Evolutionary conservation across 192 early-diverging fungal species (phyloP).

Genomic region (Mortierella antarctica): DNA sequence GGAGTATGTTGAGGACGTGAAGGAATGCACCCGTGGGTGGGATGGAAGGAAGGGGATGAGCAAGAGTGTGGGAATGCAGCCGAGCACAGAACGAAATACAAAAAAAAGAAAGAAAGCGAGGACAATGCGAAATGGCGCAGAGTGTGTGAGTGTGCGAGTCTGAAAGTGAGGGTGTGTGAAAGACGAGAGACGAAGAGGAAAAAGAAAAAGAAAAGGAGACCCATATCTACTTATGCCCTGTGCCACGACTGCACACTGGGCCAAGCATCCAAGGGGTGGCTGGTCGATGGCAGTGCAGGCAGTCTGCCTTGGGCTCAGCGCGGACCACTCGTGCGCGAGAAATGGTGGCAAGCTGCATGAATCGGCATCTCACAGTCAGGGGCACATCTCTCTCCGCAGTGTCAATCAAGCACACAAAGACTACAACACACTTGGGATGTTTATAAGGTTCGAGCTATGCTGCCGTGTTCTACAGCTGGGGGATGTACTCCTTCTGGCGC

Average conservation of each 20-base stretch:
- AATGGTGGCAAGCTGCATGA: background rate
- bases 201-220: slow-evolving; percentile 7
- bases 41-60: background rate
- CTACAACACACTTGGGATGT: no score
- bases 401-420: background rate
- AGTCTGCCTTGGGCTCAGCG: no score
- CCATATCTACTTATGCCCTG: background rate
- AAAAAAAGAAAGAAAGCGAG: slow-evolving; percentile 1
- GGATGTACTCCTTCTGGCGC: slow-evolving; percentile 35
- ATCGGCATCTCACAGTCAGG: background rate
- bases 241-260: background rate
- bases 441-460: no score
- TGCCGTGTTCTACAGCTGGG: slow-evolving; percentile 16
- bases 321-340: background rate
- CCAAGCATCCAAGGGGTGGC: background rate
- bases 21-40: no score
- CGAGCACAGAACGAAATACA: background rate
- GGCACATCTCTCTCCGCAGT: background rate
- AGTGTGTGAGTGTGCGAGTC: background rate
- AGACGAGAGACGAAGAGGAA: background rate
- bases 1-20: no score
- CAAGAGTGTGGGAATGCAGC: background rate
- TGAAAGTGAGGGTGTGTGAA: background rate
- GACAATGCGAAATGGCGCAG: background rate
- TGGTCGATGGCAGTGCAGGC: no score